These are phyloP conservation scores for Lichtheimia hyalospora DNA, from an alignment of 371 early-diverging fungal species.

Conservation along the genomic window DNA sequence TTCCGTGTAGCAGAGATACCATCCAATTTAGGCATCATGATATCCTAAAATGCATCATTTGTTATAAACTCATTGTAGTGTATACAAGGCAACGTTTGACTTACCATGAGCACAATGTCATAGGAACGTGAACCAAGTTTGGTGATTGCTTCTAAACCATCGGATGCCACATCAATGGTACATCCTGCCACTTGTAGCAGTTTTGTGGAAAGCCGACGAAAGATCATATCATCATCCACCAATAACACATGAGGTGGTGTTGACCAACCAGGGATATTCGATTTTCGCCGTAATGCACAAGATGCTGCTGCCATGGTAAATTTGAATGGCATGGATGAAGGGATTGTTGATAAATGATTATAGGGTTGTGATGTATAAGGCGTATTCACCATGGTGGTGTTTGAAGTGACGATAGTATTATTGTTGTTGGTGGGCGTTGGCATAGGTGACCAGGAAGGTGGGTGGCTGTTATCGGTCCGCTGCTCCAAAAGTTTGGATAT, in stretches of 20 bases:
- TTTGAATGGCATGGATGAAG: constrained; percentile 6
- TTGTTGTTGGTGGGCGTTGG: neutral
- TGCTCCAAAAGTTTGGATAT: constrained; percentile 12
- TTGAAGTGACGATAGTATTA: neutral
- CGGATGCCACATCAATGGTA: constrained; percentile 70
- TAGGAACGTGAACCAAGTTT: constrained; percentile 62
- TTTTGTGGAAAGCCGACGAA: constrained; percentile 60
- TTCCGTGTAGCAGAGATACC: constrained; percentile 71
- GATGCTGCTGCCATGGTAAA: constrained; percentile 1
- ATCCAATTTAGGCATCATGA: constrained; percentile 76
- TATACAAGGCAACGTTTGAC: neutral
- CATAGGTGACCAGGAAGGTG: too few species aligned
- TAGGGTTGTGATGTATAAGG: neutral
- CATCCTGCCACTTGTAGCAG: constrained; percentile 76
- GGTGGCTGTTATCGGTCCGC: neutral
- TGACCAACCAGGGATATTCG: constrained; percentile 52
- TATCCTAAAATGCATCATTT: constrained; percentile 47
- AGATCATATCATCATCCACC: constrained; percentile 76
- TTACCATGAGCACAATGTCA: constrained; percentile 79
- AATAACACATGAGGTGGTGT: constrained; percentile 69
- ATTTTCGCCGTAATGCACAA: constrained; percentile 19
- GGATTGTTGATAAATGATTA: neutral
- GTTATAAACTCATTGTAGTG: neutral
- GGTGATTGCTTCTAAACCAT: constrained; percentile 73
- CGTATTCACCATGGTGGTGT: neutral